Evolutionary conservation across 352 stramenopile genomes (phyloP).

Genomic region (Peronospora belbahrii): DNA sequence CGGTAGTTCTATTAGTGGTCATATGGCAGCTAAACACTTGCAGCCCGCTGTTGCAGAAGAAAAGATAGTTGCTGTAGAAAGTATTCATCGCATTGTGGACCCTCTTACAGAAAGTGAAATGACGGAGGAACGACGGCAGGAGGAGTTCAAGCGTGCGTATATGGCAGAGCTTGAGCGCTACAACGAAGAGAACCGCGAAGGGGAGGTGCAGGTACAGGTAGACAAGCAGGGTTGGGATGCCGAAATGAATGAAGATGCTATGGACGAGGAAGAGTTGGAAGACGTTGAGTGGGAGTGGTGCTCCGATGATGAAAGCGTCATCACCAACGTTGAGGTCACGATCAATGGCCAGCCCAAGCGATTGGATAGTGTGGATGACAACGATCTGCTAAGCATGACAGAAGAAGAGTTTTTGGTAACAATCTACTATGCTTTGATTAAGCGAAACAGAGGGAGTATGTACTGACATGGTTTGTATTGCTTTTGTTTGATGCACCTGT

Average conservation of each 20-base stretch:
- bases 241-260: conserved; percentile 65
- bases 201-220: conserved; percentile 70
- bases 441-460: neutral
- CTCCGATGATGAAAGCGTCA: conserved; percentile 42
- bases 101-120: conserved; percentile 56
- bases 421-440: neutral
- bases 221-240: conserved; percentile 80
- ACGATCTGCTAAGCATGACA: conserved; percentile 79
- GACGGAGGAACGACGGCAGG: conserved; percentile 74
- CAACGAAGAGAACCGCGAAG: conserved; percentile 76
- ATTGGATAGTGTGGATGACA: conserved; percentile 61
- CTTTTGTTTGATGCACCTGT: conserved; percentile 3
- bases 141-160: conserved; percentile 77
- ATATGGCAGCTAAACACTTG: conserved; percentile 79
- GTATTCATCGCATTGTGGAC: conserved; percentile 42
- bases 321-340: conserved; percentile 44
- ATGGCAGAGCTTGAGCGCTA: conserved; percentile 79
- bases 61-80: conserved; percentile 25
- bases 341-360: conserved; percentile 62
- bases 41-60: conserved; percentile 34
- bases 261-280: conserved; percentile 73
- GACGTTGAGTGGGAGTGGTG: conserved; percentile 84
- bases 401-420: conserved; percentile 78
- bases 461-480: neutral
- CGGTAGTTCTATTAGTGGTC: conserved; percentile 80